phyloP scores from a whole-genome alignment of 1,284 basidiomycete genomes.

The Tausonia pullulans region DNA sequence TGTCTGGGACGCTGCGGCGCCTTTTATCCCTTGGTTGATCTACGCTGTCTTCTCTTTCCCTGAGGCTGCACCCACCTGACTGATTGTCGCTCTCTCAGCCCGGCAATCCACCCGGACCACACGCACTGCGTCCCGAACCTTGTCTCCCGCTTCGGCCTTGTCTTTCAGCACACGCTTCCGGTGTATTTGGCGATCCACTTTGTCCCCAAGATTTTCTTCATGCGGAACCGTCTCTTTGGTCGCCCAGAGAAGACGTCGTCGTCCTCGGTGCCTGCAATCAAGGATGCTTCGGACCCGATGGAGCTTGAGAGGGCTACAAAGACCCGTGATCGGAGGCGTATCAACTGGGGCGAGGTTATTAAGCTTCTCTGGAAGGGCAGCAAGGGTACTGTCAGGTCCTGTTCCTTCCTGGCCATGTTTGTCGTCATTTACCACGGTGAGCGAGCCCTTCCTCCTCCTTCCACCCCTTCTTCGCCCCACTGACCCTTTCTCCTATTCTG shows the following conservation, averaged over 20 bases:
- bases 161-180: conserved; percentile 55
- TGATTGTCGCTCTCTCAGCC: conserved; percentile 23
- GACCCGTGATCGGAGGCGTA: conserved; percentile 29
- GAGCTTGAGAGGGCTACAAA: background rate
- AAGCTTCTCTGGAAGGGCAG: conserved; percentile 53
- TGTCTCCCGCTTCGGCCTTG: conserved; percentile 62
- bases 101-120: conserved; percentile 67
- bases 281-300: background rate
- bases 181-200: conserved; percentile 83
- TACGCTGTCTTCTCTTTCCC: conserved; percentile 5
- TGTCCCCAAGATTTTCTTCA: conserved; percentile 71
- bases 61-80: background rate
- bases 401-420: conserved; percentile 77
- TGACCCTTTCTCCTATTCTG: background rate
- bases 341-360: conserved; percentile 42
- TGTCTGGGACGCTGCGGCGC: conserved; percentile 41
- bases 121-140: conserved; percentile 58
- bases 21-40: conserved; percentile 45
- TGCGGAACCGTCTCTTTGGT: conserved; percentile 32
- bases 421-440: conserved; percentile 73
- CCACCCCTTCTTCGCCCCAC: conserved; percentile 1
- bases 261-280: background rate
- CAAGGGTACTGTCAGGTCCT: conserved; percentile 68
- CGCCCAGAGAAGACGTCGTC: conserved; percentile 5
- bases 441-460: conserved; percentile 23